phyloP scores from a whole-genome alignment of 495 filamentous ascomycete species.

The Penicillium salamii region DNA sequence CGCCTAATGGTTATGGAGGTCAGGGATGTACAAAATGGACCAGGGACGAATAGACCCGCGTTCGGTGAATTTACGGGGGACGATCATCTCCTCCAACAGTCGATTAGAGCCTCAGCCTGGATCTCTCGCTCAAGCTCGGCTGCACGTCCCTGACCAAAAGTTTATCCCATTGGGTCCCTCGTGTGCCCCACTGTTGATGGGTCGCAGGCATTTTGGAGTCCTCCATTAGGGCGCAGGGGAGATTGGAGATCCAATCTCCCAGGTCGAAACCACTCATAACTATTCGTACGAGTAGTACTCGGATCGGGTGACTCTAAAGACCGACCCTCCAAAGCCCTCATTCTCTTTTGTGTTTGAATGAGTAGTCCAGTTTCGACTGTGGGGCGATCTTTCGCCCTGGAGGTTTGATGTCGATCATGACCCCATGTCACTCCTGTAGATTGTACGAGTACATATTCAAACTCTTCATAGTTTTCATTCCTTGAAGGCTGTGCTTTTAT shows the following conservation, averaged over 20 bases:
- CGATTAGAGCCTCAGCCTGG: conserved; percentile 9
- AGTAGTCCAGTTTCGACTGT: neutral
- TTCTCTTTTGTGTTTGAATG: neutral
- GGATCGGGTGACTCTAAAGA: neutral
- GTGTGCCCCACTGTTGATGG: neutral
- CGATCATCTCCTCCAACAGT: conserved; percentile 3
- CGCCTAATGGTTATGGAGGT: neutral
- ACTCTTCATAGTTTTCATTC: neutral
- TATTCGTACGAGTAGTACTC: no score
- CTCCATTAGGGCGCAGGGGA: neutral
- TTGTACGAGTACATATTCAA: neutral
- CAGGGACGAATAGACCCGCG: neutral
- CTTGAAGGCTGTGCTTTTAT: neutral
- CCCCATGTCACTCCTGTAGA: neutral
- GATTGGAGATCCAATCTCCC: neutral
- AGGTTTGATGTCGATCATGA: conserved; percentile 1
- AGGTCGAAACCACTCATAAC: no score
- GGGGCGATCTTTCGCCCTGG: neutral
- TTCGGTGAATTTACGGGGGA: conserved; percentile 31
- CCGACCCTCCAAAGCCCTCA: neutral
- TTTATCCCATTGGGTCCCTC: neutral
- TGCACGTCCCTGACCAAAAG: neutral
- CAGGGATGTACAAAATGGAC: neutral
- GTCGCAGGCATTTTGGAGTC: neutral
- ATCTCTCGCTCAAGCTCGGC: neutral